Conservation (phyloP, 176 grass and related monocot genomes). For the Melocanna baccifera region DNA sequence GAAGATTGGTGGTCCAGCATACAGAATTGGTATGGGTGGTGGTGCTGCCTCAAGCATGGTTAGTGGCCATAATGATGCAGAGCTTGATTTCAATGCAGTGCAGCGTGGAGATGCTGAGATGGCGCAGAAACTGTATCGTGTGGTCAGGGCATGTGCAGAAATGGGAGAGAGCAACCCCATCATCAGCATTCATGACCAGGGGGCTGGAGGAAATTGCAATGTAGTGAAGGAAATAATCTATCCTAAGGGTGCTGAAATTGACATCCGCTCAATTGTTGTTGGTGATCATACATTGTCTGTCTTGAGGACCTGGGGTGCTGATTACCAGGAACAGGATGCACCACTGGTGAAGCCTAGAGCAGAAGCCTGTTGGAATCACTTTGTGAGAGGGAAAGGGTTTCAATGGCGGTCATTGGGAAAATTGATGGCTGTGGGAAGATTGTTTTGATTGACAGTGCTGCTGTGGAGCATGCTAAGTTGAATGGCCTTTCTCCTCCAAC, state of each 20-base stretch:
- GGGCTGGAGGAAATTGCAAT: slow-evolving; percentile 81
- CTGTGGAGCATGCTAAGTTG: slow-evolving; percentile 43
- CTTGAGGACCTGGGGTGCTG: slow-evolving; percentile 81
- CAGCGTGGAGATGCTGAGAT: slow-evolving; percentile 87
- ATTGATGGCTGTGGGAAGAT: slow-evolving; percentile 82
- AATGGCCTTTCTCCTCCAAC: slow-evolving; percentile 47
- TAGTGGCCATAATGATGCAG: slow-evolving; percentile 76
- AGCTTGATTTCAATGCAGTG: slow-evolving; percentile 79
- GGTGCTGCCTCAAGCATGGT: slow-evolving; percentile 85
- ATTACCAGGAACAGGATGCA: slow-evolving; percentile 92
- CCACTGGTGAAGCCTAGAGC: slow-evolving; percentile 68
- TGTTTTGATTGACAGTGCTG: slow-evolving; percentile 72
- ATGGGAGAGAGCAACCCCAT: slow-evolving; percentile 76
- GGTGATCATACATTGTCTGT: slow-evolving; percentile 83
- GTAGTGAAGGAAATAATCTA: slow-evolving; percentile 69
- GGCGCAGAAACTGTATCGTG: slow-evolving; percentile 81
- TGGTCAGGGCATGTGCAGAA: slow-evolving; percentile 70
- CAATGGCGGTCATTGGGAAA: slow-evolving; percentile 79
- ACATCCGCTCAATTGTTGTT: slow-evolving; percentile 61
- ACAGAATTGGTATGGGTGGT: slow-evolving; percentile 88
- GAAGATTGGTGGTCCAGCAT: slow-evolving; percentile 85
- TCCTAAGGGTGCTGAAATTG: slow-evolving; percentile 86
- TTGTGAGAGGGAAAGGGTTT: slow-evolving; percentile 82
- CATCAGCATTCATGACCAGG: slow-evolving; percentile 87
- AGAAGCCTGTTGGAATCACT: slow-evolving; percentile 56